A percentile compares a stretch with the other conserved stretches of the same genome.
Conservation (phyloP, 1,284 basidiomycete genomes). For the Cryptococcus depauperatus region DNA sequence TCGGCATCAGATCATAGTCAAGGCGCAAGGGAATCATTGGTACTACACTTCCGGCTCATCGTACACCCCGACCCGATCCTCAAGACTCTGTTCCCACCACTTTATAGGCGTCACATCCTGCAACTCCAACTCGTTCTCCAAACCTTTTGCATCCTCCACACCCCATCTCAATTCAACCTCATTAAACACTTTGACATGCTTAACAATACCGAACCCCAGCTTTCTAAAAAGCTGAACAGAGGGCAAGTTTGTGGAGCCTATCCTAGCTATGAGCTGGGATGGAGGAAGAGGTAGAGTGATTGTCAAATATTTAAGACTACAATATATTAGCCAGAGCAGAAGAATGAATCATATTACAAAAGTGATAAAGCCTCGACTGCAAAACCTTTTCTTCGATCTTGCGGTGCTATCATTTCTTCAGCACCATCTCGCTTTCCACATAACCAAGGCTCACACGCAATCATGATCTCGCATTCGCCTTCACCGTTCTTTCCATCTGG, state of each 20-base stretch:
- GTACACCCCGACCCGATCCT: conserved; percentile 17
- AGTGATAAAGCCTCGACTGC: conserved; percentile 59
- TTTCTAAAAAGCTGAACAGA: conserved; percentile 58
- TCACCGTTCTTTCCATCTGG: conserved; percentile 53
- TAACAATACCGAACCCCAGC: conserved; percentile 60
- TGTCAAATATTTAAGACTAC: conserved; percentile 42
- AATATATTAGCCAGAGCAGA: not conserved
- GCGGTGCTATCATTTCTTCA: conserved; percentile 3
- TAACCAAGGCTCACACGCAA: conserved; percentile 53
- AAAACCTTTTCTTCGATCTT: conserved; percentile 54
- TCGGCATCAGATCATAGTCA: conserved; percentile 1
- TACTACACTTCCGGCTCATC: too few species aligned
- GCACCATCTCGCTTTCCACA: not conserved
- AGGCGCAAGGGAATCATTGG: too few species aligned
- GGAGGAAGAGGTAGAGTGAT: conserved; percentile 16
- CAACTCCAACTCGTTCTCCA: conserved; percentile 2
- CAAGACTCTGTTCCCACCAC: conserved; percentile 12
- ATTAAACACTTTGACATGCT: conserved; percentile 60
- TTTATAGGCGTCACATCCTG: not conserved
- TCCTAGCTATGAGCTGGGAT: conserved; percentile 51
- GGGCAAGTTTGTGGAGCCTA: conserved; percentile 51
- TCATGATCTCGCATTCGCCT: conserved; percentile 72
- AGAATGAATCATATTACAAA: conserved; percentile 41
- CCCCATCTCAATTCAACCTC: conserved; percentile 61
- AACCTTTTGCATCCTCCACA: conserved; percentile 1